Base-by-base conservation (phyloP, 495 filamentous ascomycete genomes). In the Stereocaulon alpinum region DNA sequence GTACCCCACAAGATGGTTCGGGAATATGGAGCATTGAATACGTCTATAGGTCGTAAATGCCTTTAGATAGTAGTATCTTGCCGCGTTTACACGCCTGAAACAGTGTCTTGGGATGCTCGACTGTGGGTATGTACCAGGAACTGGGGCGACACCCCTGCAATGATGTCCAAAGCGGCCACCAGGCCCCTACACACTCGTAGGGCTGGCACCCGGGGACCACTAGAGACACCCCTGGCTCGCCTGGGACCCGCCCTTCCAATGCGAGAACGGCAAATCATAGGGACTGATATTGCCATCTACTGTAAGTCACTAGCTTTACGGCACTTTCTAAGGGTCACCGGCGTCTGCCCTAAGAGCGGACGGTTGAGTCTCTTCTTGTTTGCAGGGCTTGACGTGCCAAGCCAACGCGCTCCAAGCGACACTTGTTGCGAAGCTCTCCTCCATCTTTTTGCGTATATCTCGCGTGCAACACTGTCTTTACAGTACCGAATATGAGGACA, bases 401-500 rank as follows among this genome's bases (percentile, higher is more conserved):
- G 55, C 55, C 55, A 45, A 58, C 29, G 1, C 7, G 34, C 7
- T 37, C 34, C 34, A 37, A 37, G 34, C 4, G 44, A 58, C 44
- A 58, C 55, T 42, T 58, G 20, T 27, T 58, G 18, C 15, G 47
- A 58, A 49, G 32, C 32, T 58, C 40, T 34, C 17, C 40, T 34
- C 17, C 32, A 14, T 49, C 15, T 17, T 7, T 22, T 24, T 30
- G 20, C 43, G 17, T 40, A 9, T 14, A 10, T 10, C 30, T 20
- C 44, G 32, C 34, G 34, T 7, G 34, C 18, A 57, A 17, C 30
- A 0, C 45, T 59, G 56, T 44, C 57, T 10, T 52, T 52, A 59
- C 9, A 41, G 40, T 10, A 6, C 14, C 27, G 24, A 61, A 29
- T 10, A 67, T 67, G 62, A 53, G 56, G 44, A 22, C 4, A 14